Percentiles rank a stretch among this genome's conserved stretches.
phyloP scores from a whole-genome alignment of 805 yeast species.

The Kodamaea fukazawae region DNA sequence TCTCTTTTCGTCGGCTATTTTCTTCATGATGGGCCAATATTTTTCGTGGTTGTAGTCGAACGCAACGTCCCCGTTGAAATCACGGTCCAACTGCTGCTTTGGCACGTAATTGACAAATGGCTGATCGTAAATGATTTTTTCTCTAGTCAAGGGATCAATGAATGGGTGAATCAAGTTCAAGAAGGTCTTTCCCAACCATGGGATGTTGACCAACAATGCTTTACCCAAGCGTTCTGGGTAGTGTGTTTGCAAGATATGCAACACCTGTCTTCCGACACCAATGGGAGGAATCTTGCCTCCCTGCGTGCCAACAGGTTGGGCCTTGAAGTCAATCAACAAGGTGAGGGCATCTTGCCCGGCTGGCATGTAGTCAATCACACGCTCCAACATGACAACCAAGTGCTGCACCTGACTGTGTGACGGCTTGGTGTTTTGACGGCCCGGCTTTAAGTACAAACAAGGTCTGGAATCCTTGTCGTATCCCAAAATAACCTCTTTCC shows the following conservation, averaged over 20 bases:
- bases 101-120: slow-evolving; percentile 57
- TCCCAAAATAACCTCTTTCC: slow-evolving; percentile 89
- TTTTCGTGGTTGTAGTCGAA: slow-evolving; percentile 51
- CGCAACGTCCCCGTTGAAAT: slow-evolving; percentile 48
- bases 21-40: slow-evolving; percentile 52
- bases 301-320: slow-evolving; percentile 51
- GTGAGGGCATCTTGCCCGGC: slow-evolving; percentile 94
- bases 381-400: slow-evolving; percentile 86
- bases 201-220: slow-evolving; percentile 54
- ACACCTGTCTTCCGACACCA: slow-evolving; percentile 47
- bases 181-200: slow-evolving; percentile 56
- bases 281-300: slow-evolving; percentile 48
- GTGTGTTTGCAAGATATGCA: slow-evolving; percentile 53
- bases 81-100: slow-evolving; percentile 47
- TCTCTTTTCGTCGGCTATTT: slow-evolving; percentile 39
- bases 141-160: slow-evolving; percentile 57
- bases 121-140: slow-evolving; percentile 56
- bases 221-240: slow-evolving; percentile 58
- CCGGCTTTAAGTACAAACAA: slow-evolving; percentile 87
- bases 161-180: slow-evolving; percentile 56
- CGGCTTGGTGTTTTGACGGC: slow-evolving; percentile 92
- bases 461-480: slow-evolving; percentile 89
- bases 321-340: slow-evolving; percentile 85
- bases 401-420: slow-evolving; percentile 93
- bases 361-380: slow-evolving; percentile 93